Base-by-base conservation (phyloP, 2,329 filamentous ascomycete species). In the Fusarium beomiforme region DNA sequence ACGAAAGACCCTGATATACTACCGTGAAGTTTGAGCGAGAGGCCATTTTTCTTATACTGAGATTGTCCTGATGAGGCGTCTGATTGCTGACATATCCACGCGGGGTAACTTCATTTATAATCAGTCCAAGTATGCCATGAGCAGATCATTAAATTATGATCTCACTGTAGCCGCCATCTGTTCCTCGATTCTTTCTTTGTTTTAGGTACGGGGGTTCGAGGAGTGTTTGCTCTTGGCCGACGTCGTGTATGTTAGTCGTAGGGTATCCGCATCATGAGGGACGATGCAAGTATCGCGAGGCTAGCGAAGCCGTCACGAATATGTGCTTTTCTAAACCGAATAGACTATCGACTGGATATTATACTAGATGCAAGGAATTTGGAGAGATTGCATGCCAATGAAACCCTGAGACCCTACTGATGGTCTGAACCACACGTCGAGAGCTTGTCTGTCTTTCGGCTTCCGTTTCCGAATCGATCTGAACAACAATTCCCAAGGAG, bases 41-140 rank as follows among this genome's bases (percentile, higher is more conserved):
- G 44, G 31, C n/a, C 12, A 9, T 29, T 23, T 8, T 17, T 41
- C n/a, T 64, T 59, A 26, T 59, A 59, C 26, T 24, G n/a, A 13
- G 6, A 2, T n/a, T n/a, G 24, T 14, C 13, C 10, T 21, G 34
- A 47, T 42, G 17, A 17, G n/a, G 29, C 24, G 46, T n/a, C 53
- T 9, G 37, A 9, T 41, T 67, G 46, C 46, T 60, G 46, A 60
- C 61, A 54, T 21, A 53, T 59, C 11, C 17, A 43, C 41, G 46
- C 29, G 61, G 54, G 54, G 39, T 43, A 49, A 29, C 9, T 16
- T 31, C 16, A 59, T 66, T 41, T 46, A 29, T 53, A 66, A 66
- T 47, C 39, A 53, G 33, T 17, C 11, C 14, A n/a, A 13, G 5
- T n/a, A 41, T 36, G 16, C 31, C 11, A 21, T 46, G 21, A 50